Conservation (phyloP, 257 asterid genomes). For the Solanum chilense region DNA sequence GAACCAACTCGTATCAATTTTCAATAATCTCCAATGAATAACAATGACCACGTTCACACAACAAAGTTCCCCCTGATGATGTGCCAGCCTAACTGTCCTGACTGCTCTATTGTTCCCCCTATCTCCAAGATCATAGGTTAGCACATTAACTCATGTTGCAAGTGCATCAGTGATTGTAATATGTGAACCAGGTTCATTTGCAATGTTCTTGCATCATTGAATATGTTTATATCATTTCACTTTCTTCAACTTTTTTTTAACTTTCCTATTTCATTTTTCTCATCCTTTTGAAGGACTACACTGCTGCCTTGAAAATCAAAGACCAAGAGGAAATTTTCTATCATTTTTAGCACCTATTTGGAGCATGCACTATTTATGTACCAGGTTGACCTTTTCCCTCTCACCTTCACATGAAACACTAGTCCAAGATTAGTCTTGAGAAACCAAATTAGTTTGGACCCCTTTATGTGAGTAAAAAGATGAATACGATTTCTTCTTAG, state of each 20-base stretch:
- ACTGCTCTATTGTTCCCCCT: background rate
- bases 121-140: background rate
- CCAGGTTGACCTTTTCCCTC: background rate
- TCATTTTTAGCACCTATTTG: background rate
- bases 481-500: background rate
- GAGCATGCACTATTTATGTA: background rate
- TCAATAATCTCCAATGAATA: background rate
- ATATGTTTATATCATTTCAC: too few species aligned
- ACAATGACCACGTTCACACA: background rate
- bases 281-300: background rate
- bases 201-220: background rate
- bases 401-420: background rate
- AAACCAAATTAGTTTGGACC: background rate
- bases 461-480: background rate
- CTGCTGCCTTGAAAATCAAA: background rate
- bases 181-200: background rate
- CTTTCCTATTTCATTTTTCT: background rate
- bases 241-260: background rate
- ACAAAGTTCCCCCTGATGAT: background rate
- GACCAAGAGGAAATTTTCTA: too few species aligned
- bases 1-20: background rate
- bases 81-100: background rate
- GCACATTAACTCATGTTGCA: background rate
- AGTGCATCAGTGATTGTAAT: background rate
- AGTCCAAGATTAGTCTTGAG: background rate